A percentile compares a stretch with the other conserved stretches of the same genome.
These are phyloP conservation scores for Lathyrus aphaca DNA, from an alignment of 306 rosid genomes.

Conservation along the genomic window DNA sequence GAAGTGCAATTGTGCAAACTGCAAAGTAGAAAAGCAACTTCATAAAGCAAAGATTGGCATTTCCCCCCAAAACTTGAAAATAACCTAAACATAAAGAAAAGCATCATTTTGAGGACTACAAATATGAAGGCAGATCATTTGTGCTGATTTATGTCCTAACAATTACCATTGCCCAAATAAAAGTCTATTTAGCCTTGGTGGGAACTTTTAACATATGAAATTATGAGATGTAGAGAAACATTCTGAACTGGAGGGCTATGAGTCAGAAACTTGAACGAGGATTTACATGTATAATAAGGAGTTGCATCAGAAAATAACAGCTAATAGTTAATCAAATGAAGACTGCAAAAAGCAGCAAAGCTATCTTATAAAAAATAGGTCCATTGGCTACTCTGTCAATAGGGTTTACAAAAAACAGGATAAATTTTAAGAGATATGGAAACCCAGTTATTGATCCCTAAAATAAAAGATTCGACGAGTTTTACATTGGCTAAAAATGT, in stretches of 20 bases:
- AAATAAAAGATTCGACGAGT: not conserved
- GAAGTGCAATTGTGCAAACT: slow-evolving; percentile 8
- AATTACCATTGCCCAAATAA: slow-evolving; percentile 5
- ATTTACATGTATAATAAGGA: slow-evolving; percentile 17
- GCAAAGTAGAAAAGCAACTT: slow-evolving; percentile 13
- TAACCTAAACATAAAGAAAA: slow-evolving; percentile 13
- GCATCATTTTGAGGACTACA: not conserved
- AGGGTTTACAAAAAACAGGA: slow-evolving; percentile 14
- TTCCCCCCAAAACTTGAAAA: slow-evolving; percentile 18
- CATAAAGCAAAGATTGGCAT: not conserved
- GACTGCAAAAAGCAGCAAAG: slow-evolving; percentile 15
- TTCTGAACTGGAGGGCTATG: not conserved
- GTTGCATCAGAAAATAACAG: not conserved
- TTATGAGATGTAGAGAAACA: not conserved
- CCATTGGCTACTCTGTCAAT: slow-evolving; percentile 13
- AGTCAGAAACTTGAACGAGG: slow-evolving; percentile 32
- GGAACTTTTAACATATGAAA: not conserved
- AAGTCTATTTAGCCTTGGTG: slow-evolving; percentile 11
- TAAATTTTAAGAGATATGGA: slow-evolving; percentile 3
- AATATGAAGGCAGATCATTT: not conserved
- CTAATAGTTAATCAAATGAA: slow-evolving; percentile 23
- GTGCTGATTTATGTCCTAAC: slow-evolving; percentile 7
- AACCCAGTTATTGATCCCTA: not conserved
- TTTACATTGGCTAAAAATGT: slow-evolving; percentile 4
- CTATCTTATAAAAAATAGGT: slow-evolving; percentile 20